Evolutionary conservation across 2,329 filamentous ascomycete genomes (phyloP), one percentile per base, ranked within the genome.

Genomic region (Xylariales sp.): DNA sequence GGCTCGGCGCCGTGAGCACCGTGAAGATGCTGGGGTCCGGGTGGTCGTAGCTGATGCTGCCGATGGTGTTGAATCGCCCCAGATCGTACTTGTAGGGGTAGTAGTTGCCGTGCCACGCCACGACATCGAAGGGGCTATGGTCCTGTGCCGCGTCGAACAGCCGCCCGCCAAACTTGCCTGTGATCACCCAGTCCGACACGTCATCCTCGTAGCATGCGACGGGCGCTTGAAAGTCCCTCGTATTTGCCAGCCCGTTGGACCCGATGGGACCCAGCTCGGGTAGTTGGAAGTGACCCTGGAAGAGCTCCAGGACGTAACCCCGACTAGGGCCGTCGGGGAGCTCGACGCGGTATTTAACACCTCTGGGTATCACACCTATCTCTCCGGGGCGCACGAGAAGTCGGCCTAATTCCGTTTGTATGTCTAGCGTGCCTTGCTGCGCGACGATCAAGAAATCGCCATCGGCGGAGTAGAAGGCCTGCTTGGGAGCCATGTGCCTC

Each of bases 381-480:
- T 91, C 86, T 58, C 84, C 83, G 2, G 85, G 85, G 38, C 85
- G 74, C n/a, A 90, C 79, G 29, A 87, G 73, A 5, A 91, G 65
- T 53, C 74, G 76, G 31, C 86, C 87, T 33, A 90, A 69, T 60
- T 91, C 86, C 1, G 86, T 91, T 51, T 82, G 77, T 44, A 91
- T 83, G 52, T 90, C 84, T 27, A 91, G 64, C 12, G 73, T 71
- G 3, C 86, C 86, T 45, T 85, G 76, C 56, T 91, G 86, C 2
- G 83, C 72, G 12, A 91, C 83, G 44, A 91, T 81, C 40, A 90
- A 62, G 50, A 88, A 76, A 56, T 91, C 86, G 11, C 86, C 86
- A 54, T 91, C 86, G 0, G 88, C 83, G 4, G 84, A 90, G 69
- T 91, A 94, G 59, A 90, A 94, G 0, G 87, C 87, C 34, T 83